Evolutionary conservation across 306 rosid species (phyloP).

Genomic region (Prunus kanzakura): DNA sequence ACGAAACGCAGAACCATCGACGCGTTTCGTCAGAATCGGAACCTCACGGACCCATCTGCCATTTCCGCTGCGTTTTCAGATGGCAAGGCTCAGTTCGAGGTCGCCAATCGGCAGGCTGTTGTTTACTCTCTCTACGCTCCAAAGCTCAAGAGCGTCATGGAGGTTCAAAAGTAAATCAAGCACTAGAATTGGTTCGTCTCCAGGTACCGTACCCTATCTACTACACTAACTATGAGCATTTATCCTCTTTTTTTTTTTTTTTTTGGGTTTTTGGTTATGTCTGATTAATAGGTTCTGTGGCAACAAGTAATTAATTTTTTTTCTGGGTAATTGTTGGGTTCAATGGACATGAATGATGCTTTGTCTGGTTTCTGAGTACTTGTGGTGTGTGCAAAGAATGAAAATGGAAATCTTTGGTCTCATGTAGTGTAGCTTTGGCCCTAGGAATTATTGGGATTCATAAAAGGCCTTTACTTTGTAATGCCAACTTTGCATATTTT

Average conservation of each 20-base stretch:
- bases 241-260: not conserved
- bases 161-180: not conserved
- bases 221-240: not conserved
- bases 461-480: too few relatives aligned
- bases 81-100: conserved; percentile 43
- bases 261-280: not conserved
- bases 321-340: not conserved
- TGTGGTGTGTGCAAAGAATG: not conserved
- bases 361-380: not conserved
- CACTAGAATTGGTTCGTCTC: not conserved
- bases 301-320: too few relatives aligned
- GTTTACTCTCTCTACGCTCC: conserved; percentile 60
- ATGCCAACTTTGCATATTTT: not conserved
- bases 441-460: too few relatives aligned
- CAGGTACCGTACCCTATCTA: not conserved
- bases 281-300: not conserved
- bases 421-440: too few relatives aligned
- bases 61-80: conserved; percentile 37
- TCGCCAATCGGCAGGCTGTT: conserved; percentile 44
- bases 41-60: conserved; percentile 37
- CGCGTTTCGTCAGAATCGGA: conserved; percentile 45
- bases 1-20: conserved; percentile 50
- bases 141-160: conserved; percentile 53
- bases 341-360: not conserved
- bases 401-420: not conserved